A percentile compares a stretch with the other conserved stretches of the same genome.
Conservation (phyloP, 139 green algal species). For the Trebouxia sp. region DNA sequence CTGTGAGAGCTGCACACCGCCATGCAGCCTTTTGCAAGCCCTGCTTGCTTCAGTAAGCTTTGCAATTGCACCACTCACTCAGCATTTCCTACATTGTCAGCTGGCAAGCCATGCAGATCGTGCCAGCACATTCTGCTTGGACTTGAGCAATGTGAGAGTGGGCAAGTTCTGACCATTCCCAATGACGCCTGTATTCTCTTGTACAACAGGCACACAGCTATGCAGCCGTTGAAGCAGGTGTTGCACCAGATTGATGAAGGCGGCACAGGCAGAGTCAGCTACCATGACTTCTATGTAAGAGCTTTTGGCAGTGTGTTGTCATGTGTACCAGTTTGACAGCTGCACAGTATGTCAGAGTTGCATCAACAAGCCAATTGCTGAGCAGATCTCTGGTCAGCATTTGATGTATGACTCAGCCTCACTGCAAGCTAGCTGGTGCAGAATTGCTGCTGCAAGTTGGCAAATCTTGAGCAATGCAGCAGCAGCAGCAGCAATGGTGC, state of each 20-base stretch:
- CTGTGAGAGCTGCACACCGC: too few species aligned
- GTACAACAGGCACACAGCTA: constrained; percentile 16
- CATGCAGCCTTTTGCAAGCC: too few species aligned
- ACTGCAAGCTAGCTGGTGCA: background rate
- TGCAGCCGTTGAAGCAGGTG: constrained; percentile 23
- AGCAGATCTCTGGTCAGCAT: background rate
- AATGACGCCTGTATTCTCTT: background rate
- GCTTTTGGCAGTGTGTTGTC: background rate
- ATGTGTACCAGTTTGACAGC: background rate
- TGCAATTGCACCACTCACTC: too few species aligned
- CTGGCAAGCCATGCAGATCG: too few species aligned
- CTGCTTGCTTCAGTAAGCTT: too few species aligned
- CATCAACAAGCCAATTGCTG: background rate
- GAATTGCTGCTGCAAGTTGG: background rate
- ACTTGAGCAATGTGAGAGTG: too few species aligned
- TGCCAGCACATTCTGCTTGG: too few species aligned
- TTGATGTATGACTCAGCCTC: background rate
- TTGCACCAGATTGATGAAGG: constrained; percentile 19
- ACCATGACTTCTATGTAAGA: constrained; percentile 29
- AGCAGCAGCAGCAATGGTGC: too few species aligned
- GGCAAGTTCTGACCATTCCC: too few species aligned
- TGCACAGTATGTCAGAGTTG: too few species aligned
- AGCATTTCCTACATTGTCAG: too few species aligned
- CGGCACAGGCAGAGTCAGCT: constrained; percentile 22
- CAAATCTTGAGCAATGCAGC: background rate